These are phyloP conservation scores for Cadophora sp. DNA, from an alignment of 2,329 filamentous ascomycete species.

Conservation along the genomic window DNA sequence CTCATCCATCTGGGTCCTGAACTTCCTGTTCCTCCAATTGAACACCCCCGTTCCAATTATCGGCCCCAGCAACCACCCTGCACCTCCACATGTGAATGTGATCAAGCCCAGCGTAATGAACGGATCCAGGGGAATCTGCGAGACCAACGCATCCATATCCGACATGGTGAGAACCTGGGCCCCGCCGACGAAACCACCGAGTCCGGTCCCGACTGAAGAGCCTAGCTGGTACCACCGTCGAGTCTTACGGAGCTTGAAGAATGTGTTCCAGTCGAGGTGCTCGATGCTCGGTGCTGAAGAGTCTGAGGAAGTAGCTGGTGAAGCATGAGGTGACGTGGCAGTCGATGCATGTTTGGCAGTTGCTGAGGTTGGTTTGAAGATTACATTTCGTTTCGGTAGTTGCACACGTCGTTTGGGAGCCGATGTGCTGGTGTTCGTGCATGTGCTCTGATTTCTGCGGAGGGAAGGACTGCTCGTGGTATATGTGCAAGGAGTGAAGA, in stretches of 20 bases:
- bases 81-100: conserved; percentile 76
- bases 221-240: conserved; percentile 83
- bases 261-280: conserved; percentile 81
- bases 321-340: conserved; percentile 21
- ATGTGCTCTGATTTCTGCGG: conserved; percentile 30
- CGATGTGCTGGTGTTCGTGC: conserved; percentile 21
- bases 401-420: conserved; percentile 35
- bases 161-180: conserved; percentile 72
- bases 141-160: conserved; percentile 73
- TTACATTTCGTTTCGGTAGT: conserved; percentile 41
- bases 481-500: conserved; percentile 40
- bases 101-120: conserved; percentile 84
- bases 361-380: conserved; percentile 34
- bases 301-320: conserved; percentile 19
- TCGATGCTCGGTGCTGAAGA: conserved; percentile 26
- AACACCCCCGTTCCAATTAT: conserved; percentile 82
- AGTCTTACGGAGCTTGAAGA: conserved; percentile 87
- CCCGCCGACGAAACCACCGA: conserved; percentile 66
- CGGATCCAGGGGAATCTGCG: conserved; percentile 83
- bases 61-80: conserved; percentile 89
- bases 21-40: conserved; percentile 74
- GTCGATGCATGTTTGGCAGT: conserved; percentile 33
- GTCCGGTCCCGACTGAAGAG: conserved; percentile 72
- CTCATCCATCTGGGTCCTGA: conserved; percentile 75
- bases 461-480: conserved; percentile 33